These are phyloP conservation scores for Cercospora zeae-maydis DNA, from an alignment of 2,329 filamentous ascomycete genomes.

Conservation along the genomic window DNA sequence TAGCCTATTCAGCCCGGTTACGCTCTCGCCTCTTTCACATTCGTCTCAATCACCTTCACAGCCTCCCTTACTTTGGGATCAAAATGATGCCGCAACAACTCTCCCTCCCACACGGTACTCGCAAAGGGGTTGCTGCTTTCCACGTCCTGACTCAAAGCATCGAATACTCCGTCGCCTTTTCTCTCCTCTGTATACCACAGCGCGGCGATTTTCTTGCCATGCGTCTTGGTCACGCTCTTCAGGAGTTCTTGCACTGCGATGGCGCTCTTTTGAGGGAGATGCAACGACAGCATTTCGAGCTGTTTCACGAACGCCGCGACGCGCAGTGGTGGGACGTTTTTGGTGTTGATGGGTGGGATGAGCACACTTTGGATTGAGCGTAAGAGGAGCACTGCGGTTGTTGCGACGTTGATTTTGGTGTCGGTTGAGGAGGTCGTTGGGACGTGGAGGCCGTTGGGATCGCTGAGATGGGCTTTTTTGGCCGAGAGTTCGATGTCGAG, in stretches of 20 bases:
- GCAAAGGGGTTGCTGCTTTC: slow-evolving; percentile 90
- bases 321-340: slow-evolving; percentile 73
- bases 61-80: slow-evolving; percentile 78
- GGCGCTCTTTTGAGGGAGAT: slow-evolving; percentile 84
- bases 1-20: not conserved
- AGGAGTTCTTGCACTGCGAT: slow-evolving; percentile 76
- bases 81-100: slow-evolving; percentile 79
- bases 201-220: slow-evolving; percentile 76
- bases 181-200: slow-evolving; percentile 94
- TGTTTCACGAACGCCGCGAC: slow-evolving; percentile 94
- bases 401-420: slow-evolving; percentile 85
- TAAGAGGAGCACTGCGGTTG: slow-evolving; percentile 86
- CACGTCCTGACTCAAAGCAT: slow-evolving; percentile 66
- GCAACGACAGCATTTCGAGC: slow-evolving; percentile 74
- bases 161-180: slow-evolving; percentile 83
- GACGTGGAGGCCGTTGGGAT: slow-evolving; percentile 54
- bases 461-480: slow-evolving; percentile 64
- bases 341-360: slow-evolving; percentile 68
- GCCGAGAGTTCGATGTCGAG: slow-evolving; percentile 80
- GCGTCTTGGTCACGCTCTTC: slow-evolving; percentile 72
- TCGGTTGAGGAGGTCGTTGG: slow-evolving; percentile 36
- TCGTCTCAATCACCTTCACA: slow-evolving; percentile 30
- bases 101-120: slow-evolving; percentile 88
- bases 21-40: slow-evolving; percentile 24
- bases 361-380: slow-evolving; percentile 80